Percentiles rank a stretch among this genome's conserved stretches.
Evolutionary conservation across 306 rosid genomes (phyloP).

Genomic region (Sicyos baderoa): DNA sequence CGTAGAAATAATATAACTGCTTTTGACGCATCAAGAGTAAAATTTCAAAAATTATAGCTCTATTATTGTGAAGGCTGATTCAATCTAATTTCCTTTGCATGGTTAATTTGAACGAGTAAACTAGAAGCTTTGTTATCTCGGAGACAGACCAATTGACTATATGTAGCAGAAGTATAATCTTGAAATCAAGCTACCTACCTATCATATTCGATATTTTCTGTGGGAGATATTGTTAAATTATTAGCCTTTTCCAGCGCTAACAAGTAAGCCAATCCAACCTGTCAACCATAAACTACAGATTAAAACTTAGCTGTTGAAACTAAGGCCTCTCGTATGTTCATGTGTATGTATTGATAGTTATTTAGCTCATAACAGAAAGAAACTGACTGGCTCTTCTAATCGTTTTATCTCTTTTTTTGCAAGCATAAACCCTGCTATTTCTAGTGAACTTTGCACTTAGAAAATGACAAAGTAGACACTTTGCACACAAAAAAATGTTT

Average conservation of each 20-base stretch:
- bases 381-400: not conserved
- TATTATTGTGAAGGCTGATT: not conserved
- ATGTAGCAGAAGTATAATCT: slow-evolving; percentile 4
- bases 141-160: not conserved
- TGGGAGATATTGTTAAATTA: slow-evolving; percentile 47
- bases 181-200: slow-evolving; percentile 39
- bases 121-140: not conserved
- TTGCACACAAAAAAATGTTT: not conserved
- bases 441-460: not conserved
- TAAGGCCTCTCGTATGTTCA: not conserved
- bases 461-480: not conserved
- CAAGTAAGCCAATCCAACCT: slow-evolving; percentile 93
- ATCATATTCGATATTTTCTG: slow-evolving; percentile 84
- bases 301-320: slow-evolving; percentile 12
- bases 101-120: not conserved
- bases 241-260: slow-evolving; percentile 85
- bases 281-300: slow-evolving; percentile 25
- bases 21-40: not conserved
- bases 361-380: not conserved
- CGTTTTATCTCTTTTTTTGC: not conserved
- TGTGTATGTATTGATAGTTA: not conserved
- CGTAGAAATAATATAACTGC: not conserved
- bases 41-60: not conserved
- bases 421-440: not conserved
- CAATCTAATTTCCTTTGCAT: not conserved